phyloP scores from a whole-genome alignment of 768 basidiomycete species.

The Macrolepiota dolichaula region DNA sequence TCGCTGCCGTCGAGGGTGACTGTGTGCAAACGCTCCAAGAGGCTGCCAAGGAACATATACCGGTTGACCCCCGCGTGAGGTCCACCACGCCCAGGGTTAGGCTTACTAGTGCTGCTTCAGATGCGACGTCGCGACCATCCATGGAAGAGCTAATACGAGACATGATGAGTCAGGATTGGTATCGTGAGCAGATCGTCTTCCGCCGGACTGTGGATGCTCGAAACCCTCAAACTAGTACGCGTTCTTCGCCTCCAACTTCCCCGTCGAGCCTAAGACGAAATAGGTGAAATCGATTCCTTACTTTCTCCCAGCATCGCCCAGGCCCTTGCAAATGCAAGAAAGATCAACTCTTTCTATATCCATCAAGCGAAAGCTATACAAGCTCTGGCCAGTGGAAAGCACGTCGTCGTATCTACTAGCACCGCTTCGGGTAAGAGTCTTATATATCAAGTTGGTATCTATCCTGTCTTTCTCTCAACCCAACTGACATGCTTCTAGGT shows the following conservation, averaged over 20 bases:
- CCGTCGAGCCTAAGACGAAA: not conserved
- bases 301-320: conserved; percentile 53
- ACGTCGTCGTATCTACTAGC: conserved; percentile 87
- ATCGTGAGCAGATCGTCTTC: conserved; percentile 64
- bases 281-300: conserved; percentile 49
- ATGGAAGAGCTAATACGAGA: conserved; percentile 59
- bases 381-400: conserved; percentile 48
- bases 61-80: conserved; percentile 48
- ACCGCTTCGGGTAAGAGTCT: conserved; percentile 90
- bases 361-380: conserved; percentile 73
- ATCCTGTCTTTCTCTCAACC: not conserved
- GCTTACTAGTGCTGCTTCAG: conserved; percentile 23
- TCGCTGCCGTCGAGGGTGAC: conserved; percentile 53
- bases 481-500: conserved; percentile 38
- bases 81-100: conserved; percentile 13
- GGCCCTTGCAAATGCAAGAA: conserved; percentile 55
- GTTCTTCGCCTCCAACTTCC: not conserved
- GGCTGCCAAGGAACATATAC: conserved; percentile 69
- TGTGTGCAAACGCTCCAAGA: conserved; percentile 59
- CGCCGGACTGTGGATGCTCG: conserved; percentile 52
- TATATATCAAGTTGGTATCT: conserved; percentile 66
- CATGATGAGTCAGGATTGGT: conserved; percentile 58
- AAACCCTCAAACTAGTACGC: conserved; percentile 48
- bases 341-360: conserved; percentile 63
- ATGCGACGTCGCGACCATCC: conserved; percentile 50